Evolutionary conservation across 129 eudicot species (phyloP).

Genomic region (Apium graveolens): DNA sequence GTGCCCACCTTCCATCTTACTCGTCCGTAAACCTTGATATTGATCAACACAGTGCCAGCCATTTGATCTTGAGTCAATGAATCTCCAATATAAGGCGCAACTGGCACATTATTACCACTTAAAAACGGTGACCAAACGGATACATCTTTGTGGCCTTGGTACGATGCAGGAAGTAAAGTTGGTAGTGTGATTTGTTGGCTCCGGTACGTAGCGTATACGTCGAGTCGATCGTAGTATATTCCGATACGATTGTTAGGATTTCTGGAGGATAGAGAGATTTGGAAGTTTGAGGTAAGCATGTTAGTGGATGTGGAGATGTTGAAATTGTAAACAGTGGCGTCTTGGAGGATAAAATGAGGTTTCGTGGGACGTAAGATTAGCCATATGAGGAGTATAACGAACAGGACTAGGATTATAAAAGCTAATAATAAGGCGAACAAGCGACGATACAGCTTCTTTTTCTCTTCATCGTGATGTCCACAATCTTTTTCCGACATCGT

Average conservation of each 20-base stretch:
- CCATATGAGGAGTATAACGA: slow-evolving; percentile 43
- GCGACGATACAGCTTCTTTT: slow-evolving; percentile 28
- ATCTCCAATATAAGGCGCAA: slow-evolving; percentile 24
- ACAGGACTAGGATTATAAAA: slow-evolving; percentile 27
- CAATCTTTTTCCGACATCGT: slow-evolving; percentile 40
- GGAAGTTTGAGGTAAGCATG: slow-evolving; percentile 26
- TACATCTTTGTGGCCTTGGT: slow-evolving; percentile 35
- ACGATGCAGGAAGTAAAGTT: slow-evolving; percentile 23
- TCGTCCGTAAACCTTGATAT: slow-evolving; percentile 19
- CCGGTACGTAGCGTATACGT: slow-evolving; percentile 31
- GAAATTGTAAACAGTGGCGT: slow-evolving; percentile 49
- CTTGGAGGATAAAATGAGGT: slow-evolving; percentile 69
- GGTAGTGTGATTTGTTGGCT: slow-evolving; percentile 39
- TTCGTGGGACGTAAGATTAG: slow-evolving; percentile 69
- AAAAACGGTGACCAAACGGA: slow-evolving; percentile 31
- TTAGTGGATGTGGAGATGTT: slow-evolving; percentile 20
- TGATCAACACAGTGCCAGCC: slow-evolving; percentile 26
- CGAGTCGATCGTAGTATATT: slow-evolving; percentile 28
- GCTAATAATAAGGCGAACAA: slow-evolving; percentile 12
- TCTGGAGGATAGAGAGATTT: slow-evolving; percentile 25
- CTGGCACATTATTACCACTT: slow-evolving; percentile 23
- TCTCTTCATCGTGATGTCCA: slow-evolving; percentile 38
- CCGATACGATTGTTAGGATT: slow-evolving; percentile 38
- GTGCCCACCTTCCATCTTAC: slow-evolving; percentile 38
- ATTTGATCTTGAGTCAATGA: slow-evolving; percentile 23